A percentile compares a stretch with the other conserved stretches of the same genome.
phyloP scores from a whole-genome alignment of 179 eudicot genomes.

The Heliamphora pulchella region DNA sequence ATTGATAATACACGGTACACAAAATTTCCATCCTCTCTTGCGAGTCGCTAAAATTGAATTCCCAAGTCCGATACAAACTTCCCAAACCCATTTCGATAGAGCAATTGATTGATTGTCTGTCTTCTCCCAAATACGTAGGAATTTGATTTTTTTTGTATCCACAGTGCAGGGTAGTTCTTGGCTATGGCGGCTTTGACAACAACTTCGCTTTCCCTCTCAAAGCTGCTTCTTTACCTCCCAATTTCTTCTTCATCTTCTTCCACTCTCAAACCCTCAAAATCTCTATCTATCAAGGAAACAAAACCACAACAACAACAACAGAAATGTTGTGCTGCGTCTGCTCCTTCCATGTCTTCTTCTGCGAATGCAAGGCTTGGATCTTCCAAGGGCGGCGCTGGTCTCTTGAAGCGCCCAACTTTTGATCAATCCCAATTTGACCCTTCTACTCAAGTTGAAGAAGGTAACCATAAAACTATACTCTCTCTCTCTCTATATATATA shows the following conservation, averaged over 20 bases:
- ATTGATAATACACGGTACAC: too few species aligned
- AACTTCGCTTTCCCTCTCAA: background rate
- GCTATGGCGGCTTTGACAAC: too few species aligned
- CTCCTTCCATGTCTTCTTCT: background rate
- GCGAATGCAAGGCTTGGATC: background rate
- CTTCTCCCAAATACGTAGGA: too few species aligned
- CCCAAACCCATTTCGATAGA: too few species aligned
- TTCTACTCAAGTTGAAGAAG: background rate
- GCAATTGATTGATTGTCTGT: too few species aligned
- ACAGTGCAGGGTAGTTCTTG: too few species aligned
- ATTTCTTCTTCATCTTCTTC: background rate
- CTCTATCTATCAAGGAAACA: background rate
- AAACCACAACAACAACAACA: background rate
- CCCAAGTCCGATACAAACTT: too few species aligned
- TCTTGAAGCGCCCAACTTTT: constrained; percentile 1
- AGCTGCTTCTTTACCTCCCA: background rate
- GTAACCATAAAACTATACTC: too few species aligned
- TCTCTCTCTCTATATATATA: too few species aligned
- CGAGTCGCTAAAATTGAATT: too few species aligned
- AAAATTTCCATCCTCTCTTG: too few species aligned
- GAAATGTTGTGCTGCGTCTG: background rate
- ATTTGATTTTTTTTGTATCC: too few species aligned
- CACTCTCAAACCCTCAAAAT: background rate
- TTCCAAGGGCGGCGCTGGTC: background rate
- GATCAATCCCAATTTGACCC: constrained; percentile 2